Conservation (phyloP, 495 filamentous ascomycete species). For the Penicillium simplicissimum region DNA sequence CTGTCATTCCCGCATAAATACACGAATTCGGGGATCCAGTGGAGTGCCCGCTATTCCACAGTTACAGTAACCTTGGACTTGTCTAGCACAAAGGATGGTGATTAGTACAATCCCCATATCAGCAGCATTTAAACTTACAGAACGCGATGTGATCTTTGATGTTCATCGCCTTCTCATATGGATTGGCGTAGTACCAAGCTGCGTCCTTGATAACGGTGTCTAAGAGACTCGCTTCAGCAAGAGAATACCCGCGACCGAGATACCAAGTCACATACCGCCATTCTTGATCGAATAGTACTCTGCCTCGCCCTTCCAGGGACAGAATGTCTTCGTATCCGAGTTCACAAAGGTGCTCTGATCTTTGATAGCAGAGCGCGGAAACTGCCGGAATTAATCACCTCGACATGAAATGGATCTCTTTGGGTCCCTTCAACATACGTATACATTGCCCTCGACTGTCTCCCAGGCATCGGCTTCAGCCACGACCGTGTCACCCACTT, state of each 20-base stretch:
- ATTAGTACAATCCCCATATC: neutral
- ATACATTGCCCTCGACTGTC: slow-evolving; percentile 71
- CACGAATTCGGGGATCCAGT: neutral
- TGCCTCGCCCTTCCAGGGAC: slow-evolving; percentile 71
- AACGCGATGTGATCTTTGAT: slow-evolving; percentile 68
- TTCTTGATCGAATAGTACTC: slow-evolving; percentile 65
- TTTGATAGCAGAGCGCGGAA: slow-evolving; percentile 39
- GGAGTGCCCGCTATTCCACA: slow-evolving; percentile 3
- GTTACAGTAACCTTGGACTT: slow-evolving; percentile 20
- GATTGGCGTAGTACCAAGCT: slow-evolving; percentile 66
- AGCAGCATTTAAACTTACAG: slow-evolving; percentile 47
- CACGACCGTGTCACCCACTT: slow-evolving; percentile 56
- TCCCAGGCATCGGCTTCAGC: slow-evolving; percentile 64
- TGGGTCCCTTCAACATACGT: slow-evolving; percentile 45
- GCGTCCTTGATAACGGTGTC: slow-evolving; percentile 57
- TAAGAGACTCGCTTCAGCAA: slow-evolving; percentile 21
- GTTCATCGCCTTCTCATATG: slow-evolving; percentile 55
- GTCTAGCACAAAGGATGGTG: neutral
- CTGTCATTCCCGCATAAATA: neutral
- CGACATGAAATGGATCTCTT: neutral
- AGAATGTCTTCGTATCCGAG: slow-evolving; percentile 54
- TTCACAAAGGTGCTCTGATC: slow-evolving; percentile 48
- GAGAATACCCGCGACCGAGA: slow-evolving; percentile 19
- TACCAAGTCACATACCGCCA: slow-evolving; percentile 44
- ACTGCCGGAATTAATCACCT: slow-evolving; percentile 24